Evolutionary conservation across 352 stramenopile species (phyloP).

Genomic region (Globisporangium carolinianum): DNA sequence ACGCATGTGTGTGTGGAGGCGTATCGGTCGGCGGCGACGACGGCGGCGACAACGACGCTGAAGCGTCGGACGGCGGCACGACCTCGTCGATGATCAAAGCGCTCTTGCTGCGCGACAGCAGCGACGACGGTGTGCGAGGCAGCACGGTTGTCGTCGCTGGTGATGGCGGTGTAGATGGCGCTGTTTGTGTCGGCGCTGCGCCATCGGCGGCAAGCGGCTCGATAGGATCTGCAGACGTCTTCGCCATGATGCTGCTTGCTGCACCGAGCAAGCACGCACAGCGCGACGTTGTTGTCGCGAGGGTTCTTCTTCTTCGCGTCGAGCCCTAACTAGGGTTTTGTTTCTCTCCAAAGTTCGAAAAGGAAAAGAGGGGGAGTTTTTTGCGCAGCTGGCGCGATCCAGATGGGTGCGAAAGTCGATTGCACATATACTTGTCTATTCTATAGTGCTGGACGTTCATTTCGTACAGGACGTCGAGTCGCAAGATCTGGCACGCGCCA

Average conservation of each 20-base stretch:
- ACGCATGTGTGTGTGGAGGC: background rate
- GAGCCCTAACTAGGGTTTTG: constrained; percentile 10
- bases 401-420: background rate
- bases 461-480: background rate
- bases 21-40: background rate
- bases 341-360: background rate
- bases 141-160: no score
- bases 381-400: background rate
- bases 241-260: background rate
- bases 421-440: background rate
- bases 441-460: background rate
- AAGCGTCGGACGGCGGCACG: constrained; percentile 7
- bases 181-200: no score
- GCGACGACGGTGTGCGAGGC: background rate
- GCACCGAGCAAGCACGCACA: background rate
- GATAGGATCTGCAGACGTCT: background rate
- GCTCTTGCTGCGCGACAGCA: background rate
- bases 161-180: background rate
- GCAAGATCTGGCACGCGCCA: background rate
- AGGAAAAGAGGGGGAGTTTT: background rate
- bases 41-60: background rate
- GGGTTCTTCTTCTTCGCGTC: background rate
- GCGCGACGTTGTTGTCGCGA: background rate
- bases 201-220: no score
- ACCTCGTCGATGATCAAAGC: constrained; percentile 3